Base-by-base conservation (phyloP, 2,329 filamentous ascomycete genomes). In the Xylaria sp. region DNA sequence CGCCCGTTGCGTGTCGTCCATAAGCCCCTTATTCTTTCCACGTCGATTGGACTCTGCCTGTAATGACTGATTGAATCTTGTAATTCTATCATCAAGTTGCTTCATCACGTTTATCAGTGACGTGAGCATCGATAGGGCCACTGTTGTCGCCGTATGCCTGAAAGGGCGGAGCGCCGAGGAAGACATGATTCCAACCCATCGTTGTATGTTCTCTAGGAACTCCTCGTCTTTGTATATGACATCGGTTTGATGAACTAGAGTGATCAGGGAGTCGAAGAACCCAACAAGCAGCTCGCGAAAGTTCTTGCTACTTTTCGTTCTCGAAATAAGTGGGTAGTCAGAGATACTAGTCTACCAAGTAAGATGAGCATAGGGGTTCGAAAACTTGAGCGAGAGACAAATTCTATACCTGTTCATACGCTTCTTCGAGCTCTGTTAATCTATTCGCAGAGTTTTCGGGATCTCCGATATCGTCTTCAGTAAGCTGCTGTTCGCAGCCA, bases 151-250 rank as follows among this genome's bases (percentile, higher is more conserved):
- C 0, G 96, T 99, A 80, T 99, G 96, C 72, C 96, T 89, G 81
- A 99, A 98, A 1, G 96, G 94, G 64, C 96, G 90, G 70, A 95
- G 90, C 3, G 90, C 87, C 0, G 94, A 94, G 3, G 93, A 96
- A 2, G 95, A 96, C 91, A 99, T 93, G 68, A 93, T 92, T 47
- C 91, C 91, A 69, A 98, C 86, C 96, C 96, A 99, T 66, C 93
- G 87, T 74, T 94, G 90, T 57, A 98, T 87, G 77, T 97, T 97
- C 78, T 98, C 94, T 76, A 97, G 89, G 60, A 99, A 84, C 35
- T 91, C 87, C 42, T 85, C 82, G 70, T 97, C 92, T 53, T 87
- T 89, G 82, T 97, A 97, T 60, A 99, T 83, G 23, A 93, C 82
- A 27, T 92, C 92, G n/a, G 92, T 92, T 73, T 93, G 90, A 76